A percentile compares a stretch with the other conserved stretches of the same genome.
Evolutionary conservation across 371 early-diverging fungal species (phyloP).

Genomic region (Agmasoma carcini): DNA sequence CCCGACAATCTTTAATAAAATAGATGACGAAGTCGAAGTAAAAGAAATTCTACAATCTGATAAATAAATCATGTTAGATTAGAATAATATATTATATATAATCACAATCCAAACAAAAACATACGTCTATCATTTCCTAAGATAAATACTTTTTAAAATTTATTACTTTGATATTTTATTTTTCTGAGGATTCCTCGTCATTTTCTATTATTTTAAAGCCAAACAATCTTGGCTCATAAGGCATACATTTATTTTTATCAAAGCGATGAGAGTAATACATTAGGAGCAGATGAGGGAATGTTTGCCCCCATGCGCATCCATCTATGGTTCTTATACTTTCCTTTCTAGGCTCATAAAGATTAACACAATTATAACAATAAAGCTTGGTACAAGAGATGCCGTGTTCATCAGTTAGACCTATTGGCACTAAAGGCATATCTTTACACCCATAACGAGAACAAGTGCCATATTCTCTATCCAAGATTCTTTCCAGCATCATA

Average conservation of each 20-base stretch:
- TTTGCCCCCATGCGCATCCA: slow-evolving; percentile 86
- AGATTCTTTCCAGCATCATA: slow-evolving; percentile 61
- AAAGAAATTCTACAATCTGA: too few species aligned
- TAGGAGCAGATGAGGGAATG: slow-evolving; percentile 84
- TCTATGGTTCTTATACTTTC: slow-evolving; percentile 62
- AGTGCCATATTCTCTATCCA: slow-evolving; percentile 69
- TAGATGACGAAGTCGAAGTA: too few species aligned
- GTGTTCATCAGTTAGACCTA: slow-evolving; percentile 67
- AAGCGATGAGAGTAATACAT: slow-evolving; percentile 64
- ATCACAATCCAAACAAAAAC: too few species aligned
- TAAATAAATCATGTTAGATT: too few species aligned
- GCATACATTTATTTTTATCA: slow-evolving; percentile 55
- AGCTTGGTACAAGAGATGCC: slow-evolving; percentile 57
- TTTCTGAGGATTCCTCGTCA: neutral
- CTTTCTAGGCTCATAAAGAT: slow-evolving; percentile 68
- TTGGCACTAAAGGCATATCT: slow-evolving; percentile 62
- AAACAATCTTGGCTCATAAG: slow-evolving; percentile 75
- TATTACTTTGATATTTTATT: too few species aligned
- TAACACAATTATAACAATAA: slow-evolving; percentile 62
- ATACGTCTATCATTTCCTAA: too few species aligned
- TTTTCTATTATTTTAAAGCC: slow-evolving; percentile 61
- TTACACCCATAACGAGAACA: slow-evolving; percentile 80
- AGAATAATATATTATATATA: too few species aligned
- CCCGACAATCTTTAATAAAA: too few species aligned
- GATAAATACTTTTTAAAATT: too few species aligned